Evolutionary conservation across 495 filamentous ascomycete genomes (phyloP).

Genomic region (Lepidopterella palustris): DNA sequence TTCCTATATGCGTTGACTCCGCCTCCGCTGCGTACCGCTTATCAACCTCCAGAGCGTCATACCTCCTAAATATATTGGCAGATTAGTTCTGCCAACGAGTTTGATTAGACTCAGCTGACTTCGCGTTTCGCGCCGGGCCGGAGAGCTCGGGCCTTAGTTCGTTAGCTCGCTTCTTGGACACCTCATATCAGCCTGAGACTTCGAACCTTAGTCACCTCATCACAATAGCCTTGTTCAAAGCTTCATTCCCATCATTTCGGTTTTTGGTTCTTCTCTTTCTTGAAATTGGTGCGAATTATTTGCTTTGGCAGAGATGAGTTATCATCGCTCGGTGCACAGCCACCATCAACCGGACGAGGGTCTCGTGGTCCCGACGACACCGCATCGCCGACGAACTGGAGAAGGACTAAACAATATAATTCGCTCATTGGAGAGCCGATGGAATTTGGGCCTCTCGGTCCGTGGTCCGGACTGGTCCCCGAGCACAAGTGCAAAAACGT

Average conservation of each 20-base stretch:
- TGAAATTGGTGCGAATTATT: not conserved
- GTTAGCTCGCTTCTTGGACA: no score
- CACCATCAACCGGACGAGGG: not conserved
- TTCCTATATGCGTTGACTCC: no score
- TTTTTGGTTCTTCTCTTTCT: not conserved
- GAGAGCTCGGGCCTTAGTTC: not conserved
- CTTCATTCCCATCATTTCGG: not conserved
- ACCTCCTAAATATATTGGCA: no score
- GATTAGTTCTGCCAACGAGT: not conserved
- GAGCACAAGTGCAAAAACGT: not conserved
- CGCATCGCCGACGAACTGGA: not conserved
- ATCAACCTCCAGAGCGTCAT: no score
- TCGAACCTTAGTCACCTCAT: not conserved
- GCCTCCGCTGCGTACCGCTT: no score
- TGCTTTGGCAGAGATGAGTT: not conserved
- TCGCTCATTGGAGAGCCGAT: constrained; percentile 2
- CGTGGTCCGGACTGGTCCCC: constrained; percentile 9
- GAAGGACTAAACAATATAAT: constrained; percentile 11
- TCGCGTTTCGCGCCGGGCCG: not conserved
- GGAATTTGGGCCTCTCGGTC: constrained; percentile 1
- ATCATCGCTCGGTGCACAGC: not conserved
- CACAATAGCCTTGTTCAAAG: not conserved
- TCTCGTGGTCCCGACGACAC: not conserved
- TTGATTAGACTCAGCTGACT: not conserved
- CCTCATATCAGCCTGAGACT: not conserved